These are phyloP conservation scores for Heteromeles arbutifolia DNA, from an alignment of 306 rosid species.

Conservation along the genomic window DNA sequence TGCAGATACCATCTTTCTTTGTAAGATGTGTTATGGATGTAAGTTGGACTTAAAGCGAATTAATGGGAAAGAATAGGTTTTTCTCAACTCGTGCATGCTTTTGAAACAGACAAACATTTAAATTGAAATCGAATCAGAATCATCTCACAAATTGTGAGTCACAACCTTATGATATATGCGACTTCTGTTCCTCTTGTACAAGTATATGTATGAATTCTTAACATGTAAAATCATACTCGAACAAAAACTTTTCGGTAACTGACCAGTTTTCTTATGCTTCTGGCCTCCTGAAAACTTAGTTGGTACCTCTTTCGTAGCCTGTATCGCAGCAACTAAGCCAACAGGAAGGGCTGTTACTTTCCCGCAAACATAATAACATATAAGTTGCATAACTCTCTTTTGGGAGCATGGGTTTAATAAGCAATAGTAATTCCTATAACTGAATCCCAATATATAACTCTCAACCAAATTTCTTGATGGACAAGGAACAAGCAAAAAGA, in stretches of 20 bases:
- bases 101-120: background rate
- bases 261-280: background rate
- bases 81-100: background rate
- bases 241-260: background rate
- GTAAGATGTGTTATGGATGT: too few relatives aligned
- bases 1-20: too few relatives aligned
- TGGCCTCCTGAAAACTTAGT: background rate
- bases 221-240: background rate
- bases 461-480: background rate
- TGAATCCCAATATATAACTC: background rate
- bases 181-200: background rate
- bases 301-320: background rate
- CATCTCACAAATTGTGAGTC: background rate
- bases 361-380: conserved; percentile 20
- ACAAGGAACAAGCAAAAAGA: background rate
- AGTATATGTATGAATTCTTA: background rate
- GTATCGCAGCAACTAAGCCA: conserved; percentile 42
- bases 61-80: background rate
- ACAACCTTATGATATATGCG: background rate
- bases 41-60: background rate
- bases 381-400: background rate
- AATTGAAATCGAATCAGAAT: background rate
- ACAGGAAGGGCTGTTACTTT: conserved; percentile 19
- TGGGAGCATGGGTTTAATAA: background rate
- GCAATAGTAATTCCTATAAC: background rate